phyloP scores from a whole-genome alignment of 805 yeast species.

The Aciculoconidium aculeatum region DNA sequence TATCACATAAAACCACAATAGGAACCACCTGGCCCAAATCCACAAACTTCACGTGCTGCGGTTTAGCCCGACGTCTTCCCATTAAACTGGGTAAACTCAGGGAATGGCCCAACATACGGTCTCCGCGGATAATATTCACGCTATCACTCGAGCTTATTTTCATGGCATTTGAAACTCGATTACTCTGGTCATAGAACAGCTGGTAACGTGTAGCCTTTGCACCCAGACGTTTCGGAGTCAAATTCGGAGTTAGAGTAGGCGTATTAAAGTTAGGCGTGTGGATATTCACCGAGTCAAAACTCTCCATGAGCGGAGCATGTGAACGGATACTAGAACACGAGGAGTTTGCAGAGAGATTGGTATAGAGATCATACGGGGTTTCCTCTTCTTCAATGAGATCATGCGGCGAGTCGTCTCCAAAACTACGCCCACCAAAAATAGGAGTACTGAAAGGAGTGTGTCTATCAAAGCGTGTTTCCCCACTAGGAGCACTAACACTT shows the following conservation, averaged over 20 bases:
- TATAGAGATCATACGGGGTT: conserved; percentile 9
- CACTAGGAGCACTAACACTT: too few relatives aligned
- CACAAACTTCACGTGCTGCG: too few relatives aligned
- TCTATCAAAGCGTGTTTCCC: too few relatives aligned
- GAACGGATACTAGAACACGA: conserved; percentile 26
- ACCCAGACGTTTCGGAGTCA: conserved; percentile 25
- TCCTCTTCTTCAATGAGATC: too few relatives aligned
- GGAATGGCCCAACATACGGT: conserved; percentile 16
- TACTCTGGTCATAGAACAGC: conserved; percentile 41
- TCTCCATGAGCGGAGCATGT: too few relatives aligned
- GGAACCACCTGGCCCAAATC: too few relatives aligned
- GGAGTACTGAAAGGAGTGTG: too few relatives aligned
- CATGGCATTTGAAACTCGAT: conserved; percentile 39
- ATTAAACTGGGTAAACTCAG: conserved; percentile 18
- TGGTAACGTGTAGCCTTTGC: conserved; percentile 45
- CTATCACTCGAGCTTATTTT: conserved; percentile 30
- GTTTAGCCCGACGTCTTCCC: too few relatives aligned
- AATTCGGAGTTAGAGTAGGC: conserved; percentile 10
- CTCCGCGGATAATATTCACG: conserved; percentile 12
- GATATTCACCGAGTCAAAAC: too few relatives aligned
- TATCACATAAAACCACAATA: too few relatives aligned
- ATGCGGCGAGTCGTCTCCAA: too few relatives aligned
- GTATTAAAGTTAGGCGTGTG: conserved; percentile 2
- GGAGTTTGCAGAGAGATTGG: conserved; percentile 27
- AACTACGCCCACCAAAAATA: too few relatives aligned